Conservation (phyloP, 208 protist species). For the Angomonas ambiguus region DNA sequence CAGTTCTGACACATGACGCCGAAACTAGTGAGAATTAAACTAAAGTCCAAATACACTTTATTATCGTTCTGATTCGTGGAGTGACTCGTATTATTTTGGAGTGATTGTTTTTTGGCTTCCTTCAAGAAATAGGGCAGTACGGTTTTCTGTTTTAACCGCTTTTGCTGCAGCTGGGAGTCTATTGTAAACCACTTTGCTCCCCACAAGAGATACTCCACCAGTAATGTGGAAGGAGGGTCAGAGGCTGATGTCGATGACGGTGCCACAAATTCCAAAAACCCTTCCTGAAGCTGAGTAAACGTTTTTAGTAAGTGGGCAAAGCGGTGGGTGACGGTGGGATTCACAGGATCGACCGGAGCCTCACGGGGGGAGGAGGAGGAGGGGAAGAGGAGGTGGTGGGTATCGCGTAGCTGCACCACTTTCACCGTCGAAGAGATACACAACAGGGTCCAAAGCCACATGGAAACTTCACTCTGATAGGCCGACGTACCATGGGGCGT, state of each 20-base stretch:
- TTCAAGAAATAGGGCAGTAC: not conserved
- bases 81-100: not conserved
- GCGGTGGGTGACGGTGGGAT: too few relatives aligned
- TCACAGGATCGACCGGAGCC: too few relatives aligned
- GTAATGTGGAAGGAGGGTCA: not conserved
- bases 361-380: too few relatives aligned
- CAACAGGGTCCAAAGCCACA: not conserved
- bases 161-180: not conserved
- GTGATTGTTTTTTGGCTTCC: not conserved
- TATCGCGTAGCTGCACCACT: not conserved
- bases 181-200: not conserved
- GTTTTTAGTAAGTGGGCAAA: conserved; percentile 4
- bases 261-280: not conserved
- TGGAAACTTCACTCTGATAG: not conserved
- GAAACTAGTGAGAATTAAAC: not conserved
- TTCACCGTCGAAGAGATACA: not conserved
- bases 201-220: not conserved
- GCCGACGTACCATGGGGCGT: not conserved
- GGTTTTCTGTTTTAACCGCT: not conserved
- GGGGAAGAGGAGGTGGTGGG: not conserved
- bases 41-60: not conserved
- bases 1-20: not conserved
- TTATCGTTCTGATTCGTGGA: not conserved
- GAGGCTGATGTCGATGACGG: too few relatives aligned
- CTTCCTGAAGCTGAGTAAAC: not conserved